Percentiles rank a stretch among this genome's conserved stretches.
phyloP scores from a whole-genome alignment of 2,329 filamentous ascomycete genomes.

The Paradendryphiella salina region DNA sequence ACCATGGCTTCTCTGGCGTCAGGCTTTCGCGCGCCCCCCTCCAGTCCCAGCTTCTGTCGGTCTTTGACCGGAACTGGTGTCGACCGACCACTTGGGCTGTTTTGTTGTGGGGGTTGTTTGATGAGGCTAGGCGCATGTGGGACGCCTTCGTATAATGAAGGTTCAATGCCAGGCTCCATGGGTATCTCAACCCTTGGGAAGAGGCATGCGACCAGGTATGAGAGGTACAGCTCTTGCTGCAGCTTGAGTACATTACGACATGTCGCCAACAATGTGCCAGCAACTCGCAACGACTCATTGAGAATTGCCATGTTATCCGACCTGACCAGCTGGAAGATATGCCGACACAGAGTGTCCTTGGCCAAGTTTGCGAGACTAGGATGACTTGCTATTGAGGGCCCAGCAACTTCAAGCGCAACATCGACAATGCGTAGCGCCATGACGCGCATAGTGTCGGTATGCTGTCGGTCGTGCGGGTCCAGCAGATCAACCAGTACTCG shows the following conservation, averaged over 20 bases:
- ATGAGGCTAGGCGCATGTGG: conserved; percentile 87
- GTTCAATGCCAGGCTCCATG: conserved; percentile 84
- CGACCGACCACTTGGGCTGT: conserved; percentile 70
- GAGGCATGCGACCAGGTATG: conserved; percentile 90
- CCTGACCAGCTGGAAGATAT: conserved; percentile 92
- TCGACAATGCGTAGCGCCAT: conserved; percentile 98
- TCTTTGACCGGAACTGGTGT: conserved; percentile 93
- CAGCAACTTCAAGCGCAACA: conserved; percentile 93
- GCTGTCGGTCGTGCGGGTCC: conserved; percentile 88
- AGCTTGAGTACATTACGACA: conserved; percentile 89
- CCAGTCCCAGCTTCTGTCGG: conserved; percentile 86
- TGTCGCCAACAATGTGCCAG: conserved; percentile 86
- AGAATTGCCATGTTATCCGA: conserved; percentile 96
- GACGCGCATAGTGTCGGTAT: conserved; percentile 92
- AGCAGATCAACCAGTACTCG: conserved; percentile 90
- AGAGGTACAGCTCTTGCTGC: conserved; percentile 94
- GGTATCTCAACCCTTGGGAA: conserved; percentile 95
- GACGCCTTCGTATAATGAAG: conserved; percentile 87
- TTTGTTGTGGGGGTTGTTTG: conserved; percentile 74
- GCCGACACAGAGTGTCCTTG: conserved; percentile 89
- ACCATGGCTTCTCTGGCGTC: conserved; percentile 98
- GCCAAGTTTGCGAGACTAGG: conserved; percentile 84
- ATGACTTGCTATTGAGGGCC: conserved; percentile 90
- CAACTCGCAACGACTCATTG: conserved; percentile 88
- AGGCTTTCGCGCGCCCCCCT: conserved; percentile 87